Conservation (phyloP, 805 yeast species). For the Priceomyces fermenticarens region DNA sequence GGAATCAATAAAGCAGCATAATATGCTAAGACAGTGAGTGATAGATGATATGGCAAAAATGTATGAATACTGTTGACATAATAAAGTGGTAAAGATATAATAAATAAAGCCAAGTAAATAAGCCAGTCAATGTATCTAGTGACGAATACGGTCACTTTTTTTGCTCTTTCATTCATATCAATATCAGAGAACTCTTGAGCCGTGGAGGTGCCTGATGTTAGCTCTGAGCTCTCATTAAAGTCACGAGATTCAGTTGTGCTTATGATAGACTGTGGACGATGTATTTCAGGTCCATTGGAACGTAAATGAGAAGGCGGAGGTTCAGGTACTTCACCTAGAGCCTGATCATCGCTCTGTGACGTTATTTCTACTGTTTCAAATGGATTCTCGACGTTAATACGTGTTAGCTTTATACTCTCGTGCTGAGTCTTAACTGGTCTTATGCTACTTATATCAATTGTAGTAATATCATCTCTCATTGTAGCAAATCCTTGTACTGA, state of each 20-base stretch:
- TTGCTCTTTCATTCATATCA: constrained; percentile 3
- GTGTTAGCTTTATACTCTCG: too few relatives aligned
- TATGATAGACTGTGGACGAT: constrained; percentile 1
- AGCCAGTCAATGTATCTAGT: constrained; percentile 54
- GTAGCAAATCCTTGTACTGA: constrained; percentile 17
- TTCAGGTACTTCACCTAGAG: constrained; percentile 2
- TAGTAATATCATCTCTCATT: constrained; percentile 36
- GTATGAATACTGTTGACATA: constrained; percentile 47
- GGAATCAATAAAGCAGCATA: constrained; percentile 48
- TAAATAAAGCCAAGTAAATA: constrained; percentile 44
- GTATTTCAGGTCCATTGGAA: constrained; percentile 8
- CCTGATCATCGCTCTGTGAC: neutral
- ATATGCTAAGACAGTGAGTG: constrained; percentile 57
- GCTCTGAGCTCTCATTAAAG: too few relatives aligned
- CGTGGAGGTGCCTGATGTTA: neutral
- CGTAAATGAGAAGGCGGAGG: constrained; percentile 16
- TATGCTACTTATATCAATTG: constrained; percentile 27
- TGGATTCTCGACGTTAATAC: constrained; percentile 10
- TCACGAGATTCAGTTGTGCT: neutral
- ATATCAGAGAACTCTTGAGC: neutral
- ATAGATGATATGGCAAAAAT: constrained; percentile 60
- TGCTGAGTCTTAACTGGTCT: constrained; percentile 11
- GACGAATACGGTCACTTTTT: constrained; percentile 21
- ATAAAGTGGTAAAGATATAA: constrained; percentile 60
- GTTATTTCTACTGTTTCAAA: constrained; percentile 6